phyloP scores from a whole-genome alignment of 1,284 basidiomycete species.

The Phaffia rhodozyma region DNA sequence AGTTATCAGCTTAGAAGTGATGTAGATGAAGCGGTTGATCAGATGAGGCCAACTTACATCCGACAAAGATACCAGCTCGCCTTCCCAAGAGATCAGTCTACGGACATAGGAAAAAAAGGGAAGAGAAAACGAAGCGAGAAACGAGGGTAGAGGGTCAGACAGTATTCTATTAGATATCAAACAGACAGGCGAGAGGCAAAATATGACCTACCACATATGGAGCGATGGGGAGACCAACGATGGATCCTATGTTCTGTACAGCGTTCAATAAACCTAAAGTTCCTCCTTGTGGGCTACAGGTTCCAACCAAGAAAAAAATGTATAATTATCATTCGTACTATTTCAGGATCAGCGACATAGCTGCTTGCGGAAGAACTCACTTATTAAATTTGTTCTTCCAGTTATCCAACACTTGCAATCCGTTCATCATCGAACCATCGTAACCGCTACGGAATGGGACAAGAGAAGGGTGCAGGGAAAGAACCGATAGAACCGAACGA shows the following conservation, averaged over 20 bases:
- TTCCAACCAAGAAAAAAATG: no score
- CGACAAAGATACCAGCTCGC: conserved; percentile 27
- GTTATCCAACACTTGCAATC: conserved; percentile 23
- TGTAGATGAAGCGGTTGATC: no score
- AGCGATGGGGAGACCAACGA: conserved; percentile 15
- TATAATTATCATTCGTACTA: no score
- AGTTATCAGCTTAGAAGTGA: no score
- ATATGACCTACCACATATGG: not conserved
- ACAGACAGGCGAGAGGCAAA: no score
- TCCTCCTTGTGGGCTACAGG: conserved; percentile 4
- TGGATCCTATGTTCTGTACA: conserved; percentile 44
- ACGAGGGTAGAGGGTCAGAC: conserved; percentile 12
- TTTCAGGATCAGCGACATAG: no score
- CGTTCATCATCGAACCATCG: conserved; percentile 29
- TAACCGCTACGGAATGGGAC: not conserved
- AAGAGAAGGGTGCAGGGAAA: no score
- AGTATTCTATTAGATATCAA: no score
- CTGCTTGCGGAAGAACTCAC: no score
- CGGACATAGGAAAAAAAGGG: conserved; percentile 22
- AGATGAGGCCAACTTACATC: conserved; percentile 11
- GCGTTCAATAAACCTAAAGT: conserved; percentile 44
- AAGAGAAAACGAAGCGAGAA: conserved; percentile 6
- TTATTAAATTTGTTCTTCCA: conserved; percentile 20
- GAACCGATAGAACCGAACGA: not conserved
- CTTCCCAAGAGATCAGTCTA: conserved; percentile 28